Base-by-base conservation (phyloP, 495 filamentous ascomycete species). In the Cercophora samala region DNA sequence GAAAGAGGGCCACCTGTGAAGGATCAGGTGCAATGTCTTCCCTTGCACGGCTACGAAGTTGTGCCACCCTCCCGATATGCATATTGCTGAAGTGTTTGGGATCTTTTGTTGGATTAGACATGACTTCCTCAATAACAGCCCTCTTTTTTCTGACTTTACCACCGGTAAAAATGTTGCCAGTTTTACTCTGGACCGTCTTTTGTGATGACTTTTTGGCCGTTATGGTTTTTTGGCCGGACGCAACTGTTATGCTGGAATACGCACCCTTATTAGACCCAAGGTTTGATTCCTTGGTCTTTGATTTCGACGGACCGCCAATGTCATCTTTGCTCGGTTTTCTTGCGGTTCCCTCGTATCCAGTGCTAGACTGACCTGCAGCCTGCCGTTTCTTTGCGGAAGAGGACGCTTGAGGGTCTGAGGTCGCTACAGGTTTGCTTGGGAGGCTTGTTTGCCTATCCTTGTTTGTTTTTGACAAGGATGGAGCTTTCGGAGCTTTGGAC, bases 71-170 rank as follows among this genome's bases (percentile, higher is more conserved):
- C 15, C 55, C 46, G 15, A 63, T n/a, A 9, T 68, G 67, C 23
- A 52, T 26, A 13, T 66, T 70, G 5, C 6, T 25, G 24, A 81
- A 81, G 3, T 68, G 62, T 58, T 78, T 78, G 3, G 72, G 73
- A 1, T 68, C 63, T 37, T 73, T 78, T 4, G 74, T 69, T 25
- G 76, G 67, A 60, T 81, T 79, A 22, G 67, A 71, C 70, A 81
- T 76, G 8, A 37, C 64, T 17, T 76, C 74, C 29, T 25, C 63
- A 5, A 81, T 63, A 23, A 21, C 60, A 1, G 56, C 18, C 9
- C 74, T 58, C 4, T 19, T 51, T 26, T 69, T 77, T n/a, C 58
- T 66, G 9, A 59, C 65, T 32, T 72, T 73, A 5, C 76, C 76
- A 21, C 62, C 54, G 3, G 68, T 62, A 62, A 78, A 78, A 3